Percentiles rank a stretch among this genome's conserved stretches.
These are phyloP conservation scores for Flaveria linearis DNA, from an alignment of 129 eudicot genomes.

Conservation along the genomic window DNA sequence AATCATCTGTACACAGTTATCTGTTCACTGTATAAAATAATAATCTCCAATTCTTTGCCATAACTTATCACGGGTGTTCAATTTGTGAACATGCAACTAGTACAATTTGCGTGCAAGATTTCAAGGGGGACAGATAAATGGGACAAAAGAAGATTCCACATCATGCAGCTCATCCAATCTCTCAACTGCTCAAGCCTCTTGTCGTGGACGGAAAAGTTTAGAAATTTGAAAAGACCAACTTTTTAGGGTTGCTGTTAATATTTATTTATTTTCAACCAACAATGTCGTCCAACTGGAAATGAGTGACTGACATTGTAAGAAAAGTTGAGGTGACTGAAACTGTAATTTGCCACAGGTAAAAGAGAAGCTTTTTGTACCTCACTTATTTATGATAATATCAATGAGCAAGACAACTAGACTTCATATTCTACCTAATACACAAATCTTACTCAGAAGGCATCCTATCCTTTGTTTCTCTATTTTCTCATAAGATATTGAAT, in stretches of 20 bases:
- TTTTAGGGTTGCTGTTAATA: not conserved
- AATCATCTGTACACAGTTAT: too few relatives aligned
- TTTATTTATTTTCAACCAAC: not conserved
- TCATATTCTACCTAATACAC: not conserved
- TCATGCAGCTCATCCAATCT: not conserved
- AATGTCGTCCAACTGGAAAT: not conserved
- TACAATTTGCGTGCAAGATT: not conserved
- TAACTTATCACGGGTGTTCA: not conserved
- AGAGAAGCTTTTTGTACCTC: not conserved
- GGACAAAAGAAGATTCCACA: not conserved
- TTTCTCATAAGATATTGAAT: not conserved
- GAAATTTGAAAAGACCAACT: not conserved
- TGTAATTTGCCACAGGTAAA: not conserved
- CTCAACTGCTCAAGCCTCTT: slow-evolving; percentile 6
- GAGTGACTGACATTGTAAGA: not conserved
- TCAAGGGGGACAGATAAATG: not conserved
- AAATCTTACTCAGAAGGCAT: not conserved
- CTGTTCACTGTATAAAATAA: too few relatives aligned
- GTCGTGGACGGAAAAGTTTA: not conserved
- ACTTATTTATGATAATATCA: slow-evolving; percentile 1
- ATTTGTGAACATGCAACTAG: not conserved
- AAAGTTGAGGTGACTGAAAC: not conserved
- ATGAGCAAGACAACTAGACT: not conserved
- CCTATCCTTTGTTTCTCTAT: not conserved
- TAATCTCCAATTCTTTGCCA: not conserved